These are phyloP conservation scores for Diplocarpon rosae DNA, from an alignment of 2,329 filamentous ascomycete species.

Conservation along the genomic window DNA sequence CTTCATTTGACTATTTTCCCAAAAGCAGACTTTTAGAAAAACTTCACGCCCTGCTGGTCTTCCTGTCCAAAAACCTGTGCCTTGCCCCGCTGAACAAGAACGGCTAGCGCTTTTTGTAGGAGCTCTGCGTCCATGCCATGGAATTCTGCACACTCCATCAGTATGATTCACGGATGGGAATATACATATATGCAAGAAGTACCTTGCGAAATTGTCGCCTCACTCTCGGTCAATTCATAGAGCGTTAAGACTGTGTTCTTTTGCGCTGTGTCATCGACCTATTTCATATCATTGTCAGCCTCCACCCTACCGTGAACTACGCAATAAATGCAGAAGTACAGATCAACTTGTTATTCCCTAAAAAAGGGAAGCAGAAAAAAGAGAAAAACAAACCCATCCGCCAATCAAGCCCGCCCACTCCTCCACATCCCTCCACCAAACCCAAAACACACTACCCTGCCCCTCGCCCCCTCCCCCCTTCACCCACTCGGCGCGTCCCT, in stretches of 20 bases:
- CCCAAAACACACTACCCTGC: conserved; percentile 49
- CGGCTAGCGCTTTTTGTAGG: conserved; percentile 64
- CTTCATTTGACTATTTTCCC: neutral
- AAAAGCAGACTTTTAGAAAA: conserved; percentile 53
- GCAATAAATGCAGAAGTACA: too few species aligned
- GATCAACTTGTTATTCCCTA: too few species aligned
- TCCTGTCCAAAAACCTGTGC: conserved; percentile 89
- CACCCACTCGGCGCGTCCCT: conserved; percentile 58
- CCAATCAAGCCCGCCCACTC: conserved; percentile 80
- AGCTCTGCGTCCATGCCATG: conserved; percentile 79
- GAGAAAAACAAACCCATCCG: conserved; percentile 48
- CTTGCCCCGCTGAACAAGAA: conserved; percentile 81
- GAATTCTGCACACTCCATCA: conserved; percentile 46
- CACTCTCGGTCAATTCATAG: conserved; percentile 85
- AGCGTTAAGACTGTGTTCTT: conserved; percentile 82
- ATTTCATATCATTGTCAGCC: conserved; percentile 7
- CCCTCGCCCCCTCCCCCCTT: conserved; percentile 61
- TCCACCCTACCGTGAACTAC: neutral
- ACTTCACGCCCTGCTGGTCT: conserved; percentile 87
- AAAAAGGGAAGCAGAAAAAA: neutral
- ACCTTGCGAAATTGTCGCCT: conserved; percentile 62
- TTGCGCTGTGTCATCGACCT: conserved; percentile 74
- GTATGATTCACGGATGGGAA: conserved; percentile 21
- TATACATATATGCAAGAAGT: neutral
- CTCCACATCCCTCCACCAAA: conserved; percentile 79